Evolutionary conservation across 1,284 basidiomycete species (phyloP), one percentile per base, ranked within the genome.

Genomic region (Ustilago lituana): DNA sequence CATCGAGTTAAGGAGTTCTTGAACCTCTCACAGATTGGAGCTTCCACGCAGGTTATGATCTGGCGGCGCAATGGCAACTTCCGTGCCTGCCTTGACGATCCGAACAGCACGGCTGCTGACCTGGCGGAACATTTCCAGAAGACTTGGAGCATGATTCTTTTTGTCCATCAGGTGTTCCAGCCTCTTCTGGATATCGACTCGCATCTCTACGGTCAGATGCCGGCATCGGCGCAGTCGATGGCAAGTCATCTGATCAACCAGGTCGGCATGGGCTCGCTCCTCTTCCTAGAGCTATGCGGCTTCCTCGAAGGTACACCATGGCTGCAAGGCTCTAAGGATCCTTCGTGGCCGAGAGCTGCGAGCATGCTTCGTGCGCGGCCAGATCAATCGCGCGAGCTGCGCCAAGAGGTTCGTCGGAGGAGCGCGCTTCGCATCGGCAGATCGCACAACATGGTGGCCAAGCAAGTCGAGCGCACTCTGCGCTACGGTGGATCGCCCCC

Each of bases 11-110:
- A 69, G 36, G 66, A 69, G 52, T 48, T 52, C 23, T 40, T 69
- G 5, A 45, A 31, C 20, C 10, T 69, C 22, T 45, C 19, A n/a
- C 66, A 69, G 52, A 53, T 38, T 4, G 66, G 40, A 27, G 60
- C 56, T 4, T 44, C 55, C 7, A 50, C 66, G 9, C 66, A 69
- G 27, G 44, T 69, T 40, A 59, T 69, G 66, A 48, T 56, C 20
- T 69, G 66, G 66, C 60, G 60, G 43, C 66, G 66, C 26, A 59
- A 48, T 9, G 66, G 60, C 29, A 69, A 60, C 47, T 60, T 69
- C 26, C 31, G 56, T 17, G 39, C 48, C 0, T 23, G 39, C 11
- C 52, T 69, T 12, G 40, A 63, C 17, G 29, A 63, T 12, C 48
- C 55, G 4, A 41, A 37, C 52, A 33, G 38, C 20, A 39, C 66